Base-by-base conservation (phyloP, 73 alveolate species). In the Tetrahymena borealis region DNA sequence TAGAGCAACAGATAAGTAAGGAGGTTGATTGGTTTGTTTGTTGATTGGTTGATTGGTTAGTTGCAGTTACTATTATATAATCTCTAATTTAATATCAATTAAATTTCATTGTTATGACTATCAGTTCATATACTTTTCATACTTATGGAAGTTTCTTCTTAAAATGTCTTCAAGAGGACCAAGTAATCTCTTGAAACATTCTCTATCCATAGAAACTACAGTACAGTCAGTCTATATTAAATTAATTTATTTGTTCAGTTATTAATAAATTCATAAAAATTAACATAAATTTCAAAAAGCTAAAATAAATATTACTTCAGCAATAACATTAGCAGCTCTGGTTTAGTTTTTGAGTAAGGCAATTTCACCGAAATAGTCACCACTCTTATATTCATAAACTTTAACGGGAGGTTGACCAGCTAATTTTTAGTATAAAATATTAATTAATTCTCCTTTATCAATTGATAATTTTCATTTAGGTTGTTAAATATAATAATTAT, bases 281-380 rank as follows among this genome's bases (percentile, higher is more conserved):
- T 43, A n/a, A n/a, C n/a, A n/a, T 40, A n/a, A n/a, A n/a, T n/a
- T n/a, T n/a, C n/a, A 39, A 91, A 32, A 33, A 8, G 37, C n/a
- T 20, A 39, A 85, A 3, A 33, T 28, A 15, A 38, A 40, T 16
- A 85, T 24, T 93, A 91, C 95, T 41, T 35, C 77, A 78, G 99
- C 99, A 78, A 95, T 95, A 78, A 98, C 97, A 90, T 95, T 97
- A 39, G 99, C 99, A 32, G 98, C 99, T 95, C 99, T 96, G 11
- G 99, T 98, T 42, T 98, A 98, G 90, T 97, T 98, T 93, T 93
- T 97, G 38, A 98, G 96, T 33, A 98, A 96, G 39, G 99, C 99
- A 60, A 97, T 96, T 94, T 98, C 99, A 90, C 99, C 99, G 90
- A 98, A 98, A 95, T 98, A 98, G 90, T 98, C 99, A 9, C 99